A percentile compares a stretch with the other conserved stretches of the same genome.
These are phyloP conservation scores for Cladobotryum mycophilum DNA, from an alignment of 2,329 filamentous ascomycete species.

Conservation along the genomic window DNA sequence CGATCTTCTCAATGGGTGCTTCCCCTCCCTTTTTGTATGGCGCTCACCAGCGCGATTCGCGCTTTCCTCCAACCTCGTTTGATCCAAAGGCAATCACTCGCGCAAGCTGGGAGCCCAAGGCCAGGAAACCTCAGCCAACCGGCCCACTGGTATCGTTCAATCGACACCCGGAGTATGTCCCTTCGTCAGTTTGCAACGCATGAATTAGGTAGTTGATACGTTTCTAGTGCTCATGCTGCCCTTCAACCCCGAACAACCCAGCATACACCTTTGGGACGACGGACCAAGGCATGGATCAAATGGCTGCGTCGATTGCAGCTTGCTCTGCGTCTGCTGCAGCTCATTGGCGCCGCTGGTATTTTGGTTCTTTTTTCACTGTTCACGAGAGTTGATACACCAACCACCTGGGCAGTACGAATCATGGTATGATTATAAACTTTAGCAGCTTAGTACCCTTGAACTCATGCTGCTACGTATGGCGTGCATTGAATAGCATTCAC, in stretches of 20 bases:
- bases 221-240: slow-evolving; percentile 52
- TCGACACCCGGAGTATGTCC: slow-evolving; percentile 72
- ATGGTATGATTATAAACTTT: slow-evolving; percentile 48
- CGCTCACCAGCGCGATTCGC: slow-evolving; percentile 43
- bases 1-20: slow-evolving; percentile 19
- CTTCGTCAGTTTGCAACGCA: neutral
- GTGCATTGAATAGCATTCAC: neutral
- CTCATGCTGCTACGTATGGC: no score
- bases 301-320: slow-evolving; percentile 64
- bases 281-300: slow-evolving; percentile 65
- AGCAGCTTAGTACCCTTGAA: no score
- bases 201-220: slow-evolving; percentile 1
- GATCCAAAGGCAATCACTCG: slow-evolving; percentile 83
- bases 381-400: slow-evolving; percentile 54
- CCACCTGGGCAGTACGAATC: slow-evolving; percentile 71
- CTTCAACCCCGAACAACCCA: slow-evolving; percentile 55
- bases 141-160: slow-evolving; percentile 80
- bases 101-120: slow-evolving; percentile 64
- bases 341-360: slow-evolving; percentile 64
- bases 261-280: slow-evolving; percentile 60
- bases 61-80: slow-evolving; percentile 55
- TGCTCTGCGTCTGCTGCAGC: slow-evolving; percentile 56
- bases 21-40: slow-evolving; percentile 67
- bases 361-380: slow-evolving; percentile 74
- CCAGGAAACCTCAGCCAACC: slow-evolving; percentile 56